A percentile compares a stretch with the other conserved stretches of the same genome.
Evolutionary conservation across 163 green algal species (phyloP).

Genomic region (Scenedesmus sp.): DNA sequence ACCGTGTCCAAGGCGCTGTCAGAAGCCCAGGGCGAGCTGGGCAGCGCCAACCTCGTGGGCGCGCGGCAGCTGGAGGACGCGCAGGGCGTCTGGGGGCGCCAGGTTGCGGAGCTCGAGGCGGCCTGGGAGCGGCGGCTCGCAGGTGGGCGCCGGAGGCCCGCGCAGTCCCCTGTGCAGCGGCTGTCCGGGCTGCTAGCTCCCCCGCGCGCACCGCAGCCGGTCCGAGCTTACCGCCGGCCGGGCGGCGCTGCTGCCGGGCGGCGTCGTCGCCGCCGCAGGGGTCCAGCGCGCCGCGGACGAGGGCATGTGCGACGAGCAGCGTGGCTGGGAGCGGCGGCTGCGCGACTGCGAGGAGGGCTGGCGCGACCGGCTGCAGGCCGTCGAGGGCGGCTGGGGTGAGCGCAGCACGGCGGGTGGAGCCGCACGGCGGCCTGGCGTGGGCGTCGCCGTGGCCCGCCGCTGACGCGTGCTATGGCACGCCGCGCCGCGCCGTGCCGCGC

Average conservation of each 20-base stretch:
- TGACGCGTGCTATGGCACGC: not conserved
- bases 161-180: too few species aligned
- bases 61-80: slow-evolving; percentile 20
- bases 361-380: slow-evolving; percentile 48
- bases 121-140: slow-evolving; percentile 15
- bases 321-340: slow-evolving; percentile 49
- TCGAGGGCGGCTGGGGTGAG: slow-evolving; percentile 55
- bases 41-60: not conserved
- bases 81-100: slow-evolving; percentile 1
- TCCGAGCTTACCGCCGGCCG: too few species aligned
- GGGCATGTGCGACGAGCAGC: slow-evolving; percentile 47
- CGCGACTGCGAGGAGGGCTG: slow-evolving; percentile 45
- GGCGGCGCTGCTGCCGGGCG: too few species aligned
- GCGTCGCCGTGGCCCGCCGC: not conserved
- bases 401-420: not conserved
- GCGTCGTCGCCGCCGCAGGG: too few species aligned
- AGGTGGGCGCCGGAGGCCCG: not conserved
- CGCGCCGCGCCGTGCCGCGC: not conserved
- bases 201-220: too few species aligned
- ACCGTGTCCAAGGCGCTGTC: slow-evolving; percentile 8
- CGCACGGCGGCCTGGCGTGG: not conserved
- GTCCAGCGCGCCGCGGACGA: slow-evolving; percentile 24
- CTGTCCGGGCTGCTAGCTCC: not conserved
- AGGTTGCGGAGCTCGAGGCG: slow-evolving; percentile 29
- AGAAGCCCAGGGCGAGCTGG: slow-evolving; percentile 33